Evolutionary conservation across 1,284 basidiomycete genomes (phyloP).

Genomic region (Puccinia hordei): DNA sequence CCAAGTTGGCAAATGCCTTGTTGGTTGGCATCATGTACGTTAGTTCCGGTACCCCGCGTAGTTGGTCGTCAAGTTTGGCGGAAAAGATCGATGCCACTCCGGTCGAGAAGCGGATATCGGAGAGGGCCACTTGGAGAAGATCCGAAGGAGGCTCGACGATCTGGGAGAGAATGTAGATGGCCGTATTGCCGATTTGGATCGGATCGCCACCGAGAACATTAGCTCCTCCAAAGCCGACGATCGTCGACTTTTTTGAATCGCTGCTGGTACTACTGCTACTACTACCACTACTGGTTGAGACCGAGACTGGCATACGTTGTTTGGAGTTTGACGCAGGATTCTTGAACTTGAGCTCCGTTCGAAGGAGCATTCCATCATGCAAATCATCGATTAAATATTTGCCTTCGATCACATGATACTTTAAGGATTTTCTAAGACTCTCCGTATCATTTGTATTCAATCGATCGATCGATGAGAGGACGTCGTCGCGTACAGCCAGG

Average conservation of each 20-base stretch:
- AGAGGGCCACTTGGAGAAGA: constrained; percentile 77
- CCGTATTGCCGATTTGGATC: constrained; percentile 72
- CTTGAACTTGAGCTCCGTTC: constrained; percentile 67
- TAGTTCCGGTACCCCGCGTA: constrained; percentile 71
- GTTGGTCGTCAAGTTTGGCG: constrained; percentile 71
- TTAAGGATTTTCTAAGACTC: constrained; percentile 68
- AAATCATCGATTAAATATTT: constrained; percentile 72
- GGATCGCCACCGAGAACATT: constrained; percentile 73
- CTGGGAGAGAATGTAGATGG: constrained; percentile 87
- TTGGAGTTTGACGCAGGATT: constrained; percentile 54
- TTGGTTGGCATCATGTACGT: constrained; percentile 88
- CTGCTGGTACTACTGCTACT: no score
- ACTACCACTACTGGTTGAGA: constrained; percentile 62
- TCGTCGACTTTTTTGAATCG: constrained; percentile 61
- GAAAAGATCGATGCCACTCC: constrained; percentile 89
- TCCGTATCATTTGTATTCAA: constrained; percentile 69
- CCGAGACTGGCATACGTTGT: constrained; percentile 75
- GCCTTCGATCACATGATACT: constrained; percentile 84
- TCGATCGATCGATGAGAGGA: constrained; percentile 63
- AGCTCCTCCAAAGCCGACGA: constrained; percentile 80
- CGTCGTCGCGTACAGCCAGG: constrained; percentile 85
- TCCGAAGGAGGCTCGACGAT: constrained; percentile 80
- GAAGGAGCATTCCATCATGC: constrained; percentile 71
- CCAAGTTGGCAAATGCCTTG: constrained; percentile 79
- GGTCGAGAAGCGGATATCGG: constrained; percentile 77